phyloP scores from a whole-genome alignment of 2,329 filamentous ascomycete species.

The Pyrenochaeta sp. region DNA sequence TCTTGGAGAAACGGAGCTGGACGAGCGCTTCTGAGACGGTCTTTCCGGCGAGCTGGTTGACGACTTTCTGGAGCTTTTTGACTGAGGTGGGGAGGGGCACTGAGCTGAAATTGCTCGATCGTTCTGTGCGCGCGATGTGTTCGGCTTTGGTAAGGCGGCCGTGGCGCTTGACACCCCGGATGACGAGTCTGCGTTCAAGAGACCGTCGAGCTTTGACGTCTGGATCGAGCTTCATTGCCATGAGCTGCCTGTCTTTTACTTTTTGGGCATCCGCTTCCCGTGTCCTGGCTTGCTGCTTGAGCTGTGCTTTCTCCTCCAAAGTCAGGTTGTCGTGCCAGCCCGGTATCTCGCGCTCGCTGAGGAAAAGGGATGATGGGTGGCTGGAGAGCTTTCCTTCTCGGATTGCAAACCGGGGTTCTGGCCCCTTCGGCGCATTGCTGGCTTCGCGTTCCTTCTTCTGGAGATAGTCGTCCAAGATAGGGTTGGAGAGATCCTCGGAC shows the following conservation, averaged over 20 bases:
- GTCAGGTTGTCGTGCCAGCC: conserved; percentile 28
- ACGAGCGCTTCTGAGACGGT: conserved; percentile 90
- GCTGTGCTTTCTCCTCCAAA: conserved; percentile 16
- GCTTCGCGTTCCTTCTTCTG: conserved; percentile 18
- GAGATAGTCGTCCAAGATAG: conserved; percentile 69
- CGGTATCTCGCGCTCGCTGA: conserved; percentile 32
- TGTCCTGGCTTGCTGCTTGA: conserved; percentile 18
- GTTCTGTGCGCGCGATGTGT: conserved; percentile 71
- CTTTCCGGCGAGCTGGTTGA: conserved; percentile 90
- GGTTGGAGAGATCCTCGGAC: conserved; percentile 52
- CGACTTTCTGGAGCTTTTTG: conserved; percentile 89
- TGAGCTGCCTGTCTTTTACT: conserved; percentile 59
- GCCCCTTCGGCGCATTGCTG: conserved; percentile 14
- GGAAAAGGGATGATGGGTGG: conserved; percentile 31
- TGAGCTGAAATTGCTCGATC: conserved; percentile 67
- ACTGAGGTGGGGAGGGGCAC: conserved; percentile 80
- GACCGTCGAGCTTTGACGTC: conserved; percentile 72
- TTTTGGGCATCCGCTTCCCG: conserved; percentile 10
- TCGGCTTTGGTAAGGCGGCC: conserved; percentile 72
- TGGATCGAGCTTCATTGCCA: conserved; percentile 70
- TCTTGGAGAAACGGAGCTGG: conserved; percentile 95
- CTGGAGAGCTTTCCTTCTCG: conserved; percentile 26
- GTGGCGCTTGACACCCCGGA: conserved; percentile 73
- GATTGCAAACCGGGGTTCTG: too few relatives aligned
- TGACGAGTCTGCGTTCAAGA: conserved; percentile 86